Evolutionary conservation across 768 basidiomycete genomes (phyloP).

Genomic region (Suillus occidentalis): DNA sequence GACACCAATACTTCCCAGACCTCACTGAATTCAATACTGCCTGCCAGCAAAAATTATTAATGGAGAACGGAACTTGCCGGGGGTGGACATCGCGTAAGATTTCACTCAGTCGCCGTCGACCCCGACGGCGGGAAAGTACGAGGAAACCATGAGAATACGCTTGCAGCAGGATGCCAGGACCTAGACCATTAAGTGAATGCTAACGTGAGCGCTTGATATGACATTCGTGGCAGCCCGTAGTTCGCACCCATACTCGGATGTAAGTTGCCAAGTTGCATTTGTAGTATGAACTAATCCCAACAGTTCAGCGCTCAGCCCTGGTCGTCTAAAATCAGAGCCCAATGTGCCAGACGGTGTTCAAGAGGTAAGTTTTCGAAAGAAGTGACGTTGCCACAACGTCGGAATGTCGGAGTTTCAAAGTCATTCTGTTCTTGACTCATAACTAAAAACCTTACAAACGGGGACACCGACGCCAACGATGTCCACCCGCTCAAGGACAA

Average conservation of each 20-base stretch:
- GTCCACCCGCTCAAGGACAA: constrained; percentile 49
- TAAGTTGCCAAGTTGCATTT: background rate
- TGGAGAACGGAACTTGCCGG: background rate
- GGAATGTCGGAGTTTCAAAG: constrained; percentile 33
- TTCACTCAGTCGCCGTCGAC: background rate
- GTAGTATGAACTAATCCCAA: background rate
- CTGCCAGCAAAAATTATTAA: background rate
- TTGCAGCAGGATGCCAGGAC: no score
- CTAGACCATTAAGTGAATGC: background rate
- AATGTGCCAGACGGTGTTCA: background rate
- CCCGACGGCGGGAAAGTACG: background rate
- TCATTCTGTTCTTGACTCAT: constrained; percentile 27
- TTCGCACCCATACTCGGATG: background rate
- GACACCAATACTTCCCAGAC: background rate
- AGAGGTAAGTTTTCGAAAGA: background rate
- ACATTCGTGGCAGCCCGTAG: background rate
- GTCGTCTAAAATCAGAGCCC: background rate
- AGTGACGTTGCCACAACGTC: constrained; percentile 23
- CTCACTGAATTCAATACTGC: background rate
- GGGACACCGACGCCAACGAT: constrained; percentile 25
- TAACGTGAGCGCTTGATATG: background rate
- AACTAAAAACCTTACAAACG: constrained; percentile 9
- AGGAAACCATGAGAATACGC: background rate
- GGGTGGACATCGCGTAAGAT: background rate
- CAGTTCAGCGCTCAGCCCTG: background rate